Conservation (phyloP, 2,329 filamentous ascomycete species). For the Fusarium setosum region DNA sequence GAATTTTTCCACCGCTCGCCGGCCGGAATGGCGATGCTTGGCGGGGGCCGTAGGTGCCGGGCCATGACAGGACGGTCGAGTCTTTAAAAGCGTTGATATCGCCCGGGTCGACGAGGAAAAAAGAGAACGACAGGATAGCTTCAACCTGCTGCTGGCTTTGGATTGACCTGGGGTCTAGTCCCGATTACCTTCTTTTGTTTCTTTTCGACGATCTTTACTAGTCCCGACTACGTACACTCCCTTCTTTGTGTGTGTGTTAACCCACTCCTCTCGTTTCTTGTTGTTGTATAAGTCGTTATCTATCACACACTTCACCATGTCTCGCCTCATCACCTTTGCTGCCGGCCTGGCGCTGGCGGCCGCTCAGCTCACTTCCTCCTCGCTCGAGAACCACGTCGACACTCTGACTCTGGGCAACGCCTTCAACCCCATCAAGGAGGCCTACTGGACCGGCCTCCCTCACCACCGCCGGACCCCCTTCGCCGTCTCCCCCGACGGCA, state of each 20-base stretch:
- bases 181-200: constrained; percentile 40
- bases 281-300: not conserved
- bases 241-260: constrained; percentile 12
- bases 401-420: constrained; percentile 59
- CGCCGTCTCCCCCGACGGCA: constrained; percentile 69
- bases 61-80: not conserved
- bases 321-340: constrained; percentile 40
- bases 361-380: constrained; percentile 40
- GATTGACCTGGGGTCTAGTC: constrained; percentile 38
- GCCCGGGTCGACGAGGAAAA: not conserved
- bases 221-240: constrained; percentile 25
- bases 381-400: constrained; percentile 49
- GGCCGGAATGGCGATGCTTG: constrained; percentile 14
- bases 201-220: constrained; percentile 35
- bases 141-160: constrained; percentile 31
- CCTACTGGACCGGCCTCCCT: constrained; percentile 71
- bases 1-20: constrained; percentile 37
- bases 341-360: constrained; percentile 42
- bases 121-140: constrained; percentile 18
- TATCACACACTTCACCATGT: constrained; percentile 31
- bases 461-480: constrained; percentile 73
- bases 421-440: constrained; percentile 68
- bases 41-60: constrained; percentile 19
- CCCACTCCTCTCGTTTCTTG: constrained; percentile 14
- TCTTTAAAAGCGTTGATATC: constrained; percentile 30